Conservation (phyloP, 2,329 filamentous ascomycete species). For the Alternaria dauci region DNA sequence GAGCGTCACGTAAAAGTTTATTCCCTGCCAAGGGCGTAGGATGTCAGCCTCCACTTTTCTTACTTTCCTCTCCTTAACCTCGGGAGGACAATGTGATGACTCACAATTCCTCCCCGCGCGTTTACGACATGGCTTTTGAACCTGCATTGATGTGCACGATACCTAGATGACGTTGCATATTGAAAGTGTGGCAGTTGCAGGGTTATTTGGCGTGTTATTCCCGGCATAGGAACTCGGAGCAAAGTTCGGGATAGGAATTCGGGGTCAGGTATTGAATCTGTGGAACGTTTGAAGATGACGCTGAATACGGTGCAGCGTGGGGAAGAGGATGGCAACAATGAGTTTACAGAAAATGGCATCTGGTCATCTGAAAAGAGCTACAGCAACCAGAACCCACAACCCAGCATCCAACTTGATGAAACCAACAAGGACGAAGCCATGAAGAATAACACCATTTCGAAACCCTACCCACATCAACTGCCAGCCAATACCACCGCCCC, state of each 20-base stretch:
- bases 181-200: background rate
- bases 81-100: background rate
- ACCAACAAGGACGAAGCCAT: background rate
- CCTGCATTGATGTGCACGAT: background rate
- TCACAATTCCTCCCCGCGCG: background rate
- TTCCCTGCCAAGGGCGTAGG: slow-evolving; percentile 20
- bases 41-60: slow-evolving; percentile 4
- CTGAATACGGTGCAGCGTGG: background rate
- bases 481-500: rapidly evolving
- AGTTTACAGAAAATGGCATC: background rate
- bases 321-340: slow-evolving; percentile 7
- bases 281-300: background rate
- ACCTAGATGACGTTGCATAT: background rate
- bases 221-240: background rate
- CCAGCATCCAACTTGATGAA: no score
- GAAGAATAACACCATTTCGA: background rate
- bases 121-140: background rate
- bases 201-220: background rate
- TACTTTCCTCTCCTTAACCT: background rate
- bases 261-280: background rate
- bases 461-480: background rate
- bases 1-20: slow-evolving; percentile 27
- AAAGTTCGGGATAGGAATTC: background rate
- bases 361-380: background rate
- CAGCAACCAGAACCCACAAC: background rate